Percentiles rank a stretch among this genome's conserved stretches.
These are phyloP conservation scores for Syzygium jambos DNA, from an alignment of 345 rosid species.

Conservation along the genomic window DNA sequence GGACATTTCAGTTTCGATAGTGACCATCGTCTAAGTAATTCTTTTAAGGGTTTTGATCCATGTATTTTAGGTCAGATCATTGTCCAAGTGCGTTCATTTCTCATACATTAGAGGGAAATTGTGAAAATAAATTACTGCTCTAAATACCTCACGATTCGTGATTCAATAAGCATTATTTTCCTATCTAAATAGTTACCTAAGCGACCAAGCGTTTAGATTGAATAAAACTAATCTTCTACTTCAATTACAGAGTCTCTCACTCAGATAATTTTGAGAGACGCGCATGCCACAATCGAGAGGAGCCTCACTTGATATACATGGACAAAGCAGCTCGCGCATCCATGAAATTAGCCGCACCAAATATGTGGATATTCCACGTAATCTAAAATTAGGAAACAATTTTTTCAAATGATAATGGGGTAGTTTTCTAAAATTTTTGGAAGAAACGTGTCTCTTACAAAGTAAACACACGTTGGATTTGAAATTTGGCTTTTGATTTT, in stretches of 20 bases:
- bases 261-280: not conserved
- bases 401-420: not conserved
- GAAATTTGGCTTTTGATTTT: not conserved
- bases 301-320: not conserved
- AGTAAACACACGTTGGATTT: not conserved
- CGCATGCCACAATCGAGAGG: not conserved
- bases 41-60: not conserved
- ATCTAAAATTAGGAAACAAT: not conserved
- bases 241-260: not conserved
- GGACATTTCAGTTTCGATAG: not conserved
- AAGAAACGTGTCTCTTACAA: not conserved
- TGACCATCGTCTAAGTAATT: not conserved
- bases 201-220: not conserved
- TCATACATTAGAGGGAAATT: not conserved
- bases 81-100: not conserved
- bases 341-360: not conserved
- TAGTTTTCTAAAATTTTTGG: not conserved
- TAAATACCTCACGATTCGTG: not conserved
- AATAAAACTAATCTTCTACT: not conserved
- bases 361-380: not conserved
- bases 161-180: not conserved
- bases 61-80: not conserved
- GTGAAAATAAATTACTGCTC: not conserved
- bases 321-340: not conserved
- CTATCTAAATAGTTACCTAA: not conserved